Evolutionary conservation across 2,329 filamentous ascomycete genomes (phyloP), one percentile per base, ranked within the genome.

Genomic region (Camillea tinctor): DNA sequence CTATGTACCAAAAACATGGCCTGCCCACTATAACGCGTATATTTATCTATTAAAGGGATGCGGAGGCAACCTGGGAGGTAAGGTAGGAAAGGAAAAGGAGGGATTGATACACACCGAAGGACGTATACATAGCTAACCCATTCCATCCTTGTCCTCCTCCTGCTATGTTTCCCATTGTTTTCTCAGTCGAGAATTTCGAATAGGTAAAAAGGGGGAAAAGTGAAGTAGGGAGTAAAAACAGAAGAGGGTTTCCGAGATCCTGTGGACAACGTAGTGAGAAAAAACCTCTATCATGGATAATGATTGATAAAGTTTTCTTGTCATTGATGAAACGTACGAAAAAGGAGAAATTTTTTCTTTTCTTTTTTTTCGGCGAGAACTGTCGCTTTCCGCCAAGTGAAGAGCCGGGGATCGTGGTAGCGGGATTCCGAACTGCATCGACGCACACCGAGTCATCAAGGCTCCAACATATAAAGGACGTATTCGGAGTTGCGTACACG

Each of bases 101-200:
- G 61, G 63, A 30, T 59, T 60, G 60, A 69, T 71, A 71, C 69
- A 71, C 69, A 71, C 69, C 69, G 60, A 56, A 52, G 52, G 59
- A 50, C 26, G 62, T 60, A 58, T 62, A 54, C 61, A 61, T 60
- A 50, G 48, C 22, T 51, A 21, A 52, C 62, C 30, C 54, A 52
- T 51, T 60, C 50, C 21, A n/a, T 44, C 36, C 36, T 11, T 3
- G 5, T 44, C 15, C 36, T 44, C 5, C 36, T 44, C 2, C 36
- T 44, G 36, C 36, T n/a, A 15, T 15, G 1, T 44, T n/a, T 44
- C n/a, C 11, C 15, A 17, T 44, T 44, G 36, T 15, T n/a, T 44
- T 44, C 36, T 44, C 36, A 11, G 11, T 15, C 26, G 13, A 11
- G 26, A 11, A 30, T 30, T 11, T 7, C 26, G 13, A 30, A 30